These are phyloP conservation scores for Pseudopyricularia cyperi DNA, from an alignment of 2,329 filamentous ascomycete genomes.

Conservation along the genomic window DNA sequence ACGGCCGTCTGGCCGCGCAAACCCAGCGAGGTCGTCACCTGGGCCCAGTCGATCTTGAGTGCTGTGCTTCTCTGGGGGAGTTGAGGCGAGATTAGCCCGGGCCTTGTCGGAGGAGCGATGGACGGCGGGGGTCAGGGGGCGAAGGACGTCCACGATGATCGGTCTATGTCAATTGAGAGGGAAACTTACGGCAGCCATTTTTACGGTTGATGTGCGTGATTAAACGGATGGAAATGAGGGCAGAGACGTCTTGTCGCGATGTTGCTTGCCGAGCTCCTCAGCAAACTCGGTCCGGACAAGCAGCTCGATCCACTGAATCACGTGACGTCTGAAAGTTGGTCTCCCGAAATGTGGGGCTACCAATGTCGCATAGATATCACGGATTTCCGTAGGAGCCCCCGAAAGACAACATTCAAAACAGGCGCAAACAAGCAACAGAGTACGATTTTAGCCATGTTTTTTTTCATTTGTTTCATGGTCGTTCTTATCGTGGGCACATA, in stretches of 20 bases:
- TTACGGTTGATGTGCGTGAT: constrained; percentile 35
- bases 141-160: not conserved
- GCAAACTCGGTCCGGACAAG: constrained; percentile 1
- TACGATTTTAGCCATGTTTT: not conserved
- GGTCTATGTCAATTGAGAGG: constrained; percentile 7
- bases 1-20: constrained; percentile 89
- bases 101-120: not conserved
- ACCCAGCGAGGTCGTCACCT: constrained; percentile 85
- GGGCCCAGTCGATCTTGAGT: constrained; percentile 98
- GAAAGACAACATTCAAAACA: too few species aligned
- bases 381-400: too few species aligned
- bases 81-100: constrained; percentile 38
- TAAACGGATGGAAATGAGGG: constrained; percentile 32
- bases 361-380: too few species aligned
- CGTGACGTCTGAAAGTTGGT: not conserved
- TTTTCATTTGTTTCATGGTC: not conserved
- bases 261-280: not conserved
- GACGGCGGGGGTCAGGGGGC: not conserved
- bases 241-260: constrained; percentile 12
- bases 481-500: not conserved
- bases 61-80: constrained; percentile 78
- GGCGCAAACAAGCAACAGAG: not conserved
- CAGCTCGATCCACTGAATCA: not conserved
- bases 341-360: too few species aligned
- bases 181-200: constrained; percentile 57